These are phyloP conservation scores for Chlamydomonas eustigma DNA, from an alignment of 139 green algal genomes.

Conservation along the genomic window DNA sequence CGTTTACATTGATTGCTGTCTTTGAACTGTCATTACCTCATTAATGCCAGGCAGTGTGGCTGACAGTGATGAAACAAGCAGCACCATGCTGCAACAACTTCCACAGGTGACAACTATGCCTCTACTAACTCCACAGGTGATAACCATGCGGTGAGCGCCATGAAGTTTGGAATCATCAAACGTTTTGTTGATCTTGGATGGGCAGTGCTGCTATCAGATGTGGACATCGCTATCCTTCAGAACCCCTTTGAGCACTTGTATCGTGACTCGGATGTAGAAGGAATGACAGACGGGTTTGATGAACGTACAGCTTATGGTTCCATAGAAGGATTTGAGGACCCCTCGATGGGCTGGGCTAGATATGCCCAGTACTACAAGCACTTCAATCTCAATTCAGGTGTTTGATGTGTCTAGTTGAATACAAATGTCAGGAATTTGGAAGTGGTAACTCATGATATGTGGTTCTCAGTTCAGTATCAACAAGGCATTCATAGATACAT, in stretches of 20 bases:
- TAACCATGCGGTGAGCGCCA: slow-evolving; percentile 38
- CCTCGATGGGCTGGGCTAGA: slow-evolving; percentile 85
- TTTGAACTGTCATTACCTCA: too few species aligned
- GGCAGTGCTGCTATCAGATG: slow-evolving; percentile 88
- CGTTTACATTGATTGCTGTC: too few species aligned
- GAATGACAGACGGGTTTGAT: slow-evolving; percentile 85
- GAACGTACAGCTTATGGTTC: slow-evolving; percentile 77
- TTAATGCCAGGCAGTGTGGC: too few species aligned
- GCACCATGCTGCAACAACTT: too few species aligned
- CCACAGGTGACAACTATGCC: too few species aligned
- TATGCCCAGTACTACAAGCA: slow-evolving; percentile 65
- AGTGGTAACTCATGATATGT: too few species aligned
- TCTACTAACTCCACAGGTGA: slow-evolving; percentile 11
- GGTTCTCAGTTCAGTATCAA: too few species aligned
- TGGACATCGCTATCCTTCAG: slow-evolving; percentile 85
- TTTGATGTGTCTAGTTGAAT: background rate
- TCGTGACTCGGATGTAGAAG: slow-evolving; percentile 64
- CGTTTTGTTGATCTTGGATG: slow-evolving; percentile 88
- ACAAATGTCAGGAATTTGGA: too few species aligned
- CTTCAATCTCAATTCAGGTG: slow-evolving; percentile 79
- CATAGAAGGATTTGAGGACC: slow-evolving; percentile 86
- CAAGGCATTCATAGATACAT: too few species aligned
- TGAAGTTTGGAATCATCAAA: slow-evolving; percentile 89
- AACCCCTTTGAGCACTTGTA: slow-evolving; percentile 68
- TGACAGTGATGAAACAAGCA: too few species aligned